phyloP scores from a whole-genome alignment of 176 grass and related monocot genomes.

The Oryza meridionalis region DNA sequence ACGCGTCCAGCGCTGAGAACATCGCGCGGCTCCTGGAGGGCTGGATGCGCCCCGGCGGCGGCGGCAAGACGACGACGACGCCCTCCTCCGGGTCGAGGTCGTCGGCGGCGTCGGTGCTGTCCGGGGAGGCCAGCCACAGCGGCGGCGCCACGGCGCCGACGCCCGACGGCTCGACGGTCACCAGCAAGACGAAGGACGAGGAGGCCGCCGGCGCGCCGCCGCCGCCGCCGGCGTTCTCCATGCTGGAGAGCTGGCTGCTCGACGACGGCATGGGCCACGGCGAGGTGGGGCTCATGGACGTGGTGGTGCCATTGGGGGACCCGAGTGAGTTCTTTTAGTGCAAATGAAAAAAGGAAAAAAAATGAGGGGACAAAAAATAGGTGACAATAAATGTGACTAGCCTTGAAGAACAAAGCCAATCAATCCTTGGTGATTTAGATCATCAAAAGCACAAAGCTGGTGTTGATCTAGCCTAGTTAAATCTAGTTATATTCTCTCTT shows the following conservation, averaged over 20 bases:
- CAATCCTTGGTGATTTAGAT: constrained; percentile 14
- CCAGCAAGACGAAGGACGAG: constrained; percentile 28
- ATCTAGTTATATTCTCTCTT: constrained; percentile 27
- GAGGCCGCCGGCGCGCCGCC: neutral
- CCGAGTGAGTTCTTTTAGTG: constrained; percentile 60
- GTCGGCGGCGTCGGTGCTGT: constrained; percentile 13
- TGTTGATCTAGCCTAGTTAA: constrained; percentile 11
- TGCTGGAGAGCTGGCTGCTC: constrained; percentile 85
- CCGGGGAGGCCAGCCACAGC: constrained; percentile 47
- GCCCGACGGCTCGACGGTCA: constrained; percentile 36
- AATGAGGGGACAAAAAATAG: neutral
- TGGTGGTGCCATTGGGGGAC: constrained; percentile 51
- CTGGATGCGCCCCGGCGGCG: constrained; percentile 51
- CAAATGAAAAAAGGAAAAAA: neutral
- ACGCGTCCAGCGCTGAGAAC: constrained; percentile 84
- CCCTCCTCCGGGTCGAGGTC: constrained; percentile 29
- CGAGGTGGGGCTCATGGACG: constrained; percentile 54
- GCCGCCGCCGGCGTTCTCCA: constrained; percentile 43
- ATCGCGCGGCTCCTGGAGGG: constrained; percentile 76
- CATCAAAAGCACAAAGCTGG: constrained; percentile 1
- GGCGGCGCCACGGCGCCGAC: constrained; percentile 24
- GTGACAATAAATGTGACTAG: neutral
- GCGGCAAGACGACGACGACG: constrained; percentile 22
- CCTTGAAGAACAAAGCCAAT: constrained; percentile 36
- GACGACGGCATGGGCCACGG: constrained; percentile 68